Base-by-base conservation (phyloP, 2,329 filamentous ascomycete species). In the Dactylonectria estremocensis region DNA sequence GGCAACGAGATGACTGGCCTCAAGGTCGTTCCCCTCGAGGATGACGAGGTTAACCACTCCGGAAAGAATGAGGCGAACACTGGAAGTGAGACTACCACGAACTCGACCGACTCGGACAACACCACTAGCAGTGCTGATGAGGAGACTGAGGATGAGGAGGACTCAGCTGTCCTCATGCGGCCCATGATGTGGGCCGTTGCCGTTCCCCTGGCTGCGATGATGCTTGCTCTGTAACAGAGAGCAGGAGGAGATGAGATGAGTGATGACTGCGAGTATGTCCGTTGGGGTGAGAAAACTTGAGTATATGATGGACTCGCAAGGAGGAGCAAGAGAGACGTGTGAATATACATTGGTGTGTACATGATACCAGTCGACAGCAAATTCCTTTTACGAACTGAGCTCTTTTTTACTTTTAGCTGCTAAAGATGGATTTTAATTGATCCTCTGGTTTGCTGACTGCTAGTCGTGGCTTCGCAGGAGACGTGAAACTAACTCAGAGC, bases 21-120 rank as follows among this genome's bases (percentile, higher is more conserved):
- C 54, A 83, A 84, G 66, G 85, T 89, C 57, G 80, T 82, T 67
- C 82, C 82, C 22, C 79, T 88, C 2, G 68, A 74, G n/a, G 79
- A 83, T 45, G 79, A 85, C 64, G 78, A 82, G 62, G 80, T 80
- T 74, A 88, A 88, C 80, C 78, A 78, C 70, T 79, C 81, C 13
- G 85, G 85, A 73, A 82, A 78, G 73, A 86, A 85, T 77, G 76
- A 74, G 16, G 77, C 77, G 59, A 70, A 79, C 48, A 83, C 80
- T 43, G 78, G 78, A 60, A 78, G 73, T 61, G 74, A 72, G 54
- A 73, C 68, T 33, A 66, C 62, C 35, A 69, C 58, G 22, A 48
- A 65, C 46, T 59, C 69, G 49, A 72, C 74, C 18, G 74, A 69
- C 52, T 71, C 71, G 14, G 65, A 69, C 35, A 71, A 69, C 57